Evolutionary conservation across 257 asterid species (phyloP), one percentile per base, ranked within the genome.

Genomic region (Primulina huaijiensis): DNA sequence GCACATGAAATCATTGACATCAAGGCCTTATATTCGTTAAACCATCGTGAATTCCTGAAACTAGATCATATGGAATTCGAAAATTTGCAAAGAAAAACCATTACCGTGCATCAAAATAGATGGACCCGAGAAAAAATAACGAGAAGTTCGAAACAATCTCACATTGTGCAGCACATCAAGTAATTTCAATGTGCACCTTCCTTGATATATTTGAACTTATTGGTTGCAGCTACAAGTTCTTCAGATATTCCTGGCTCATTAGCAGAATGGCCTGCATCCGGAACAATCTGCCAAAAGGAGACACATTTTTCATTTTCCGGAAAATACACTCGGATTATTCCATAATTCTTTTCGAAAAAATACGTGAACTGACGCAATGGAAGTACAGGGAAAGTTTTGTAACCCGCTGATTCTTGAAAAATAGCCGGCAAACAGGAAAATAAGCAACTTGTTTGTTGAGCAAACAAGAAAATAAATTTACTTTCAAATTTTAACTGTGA

Each of bases 201-300:
- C 65, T 77, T 70, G 74, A 73, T 65, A 60, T 19, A 68, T 76
- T 89, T 93, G 85, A 90, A 57, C 81, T 87, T 90, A 80, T 93
- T 93, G 65, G 89, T 90, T 55, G 88, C 96, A 53, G 92, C 95
- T 59, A 93, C 97, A 60, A 93, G 97, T 81, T 93, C 94, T 56
- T 74, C 82, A 0, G 97, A 81, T 78, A 69, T 87, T 77, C 96
- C 96, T 17, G 82, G 89, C 77, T 93, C 99, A 21, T 90, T 87
- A 50, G 97, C 97, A 40, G 99, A 93, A 78, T 93, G 99, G 34
- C 99, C 97, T 16, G 97, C 97, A 80, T 88, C 89, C 12, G 88
- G 80, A 73, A 90, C 94, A 64, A 90, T 82, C 99, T 92, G 71
- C 52, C 4, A 3, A 60, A 23, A 23, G 55, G n/a, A 35, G 23